These are phyloP conservation scores for Oleoguttula mirabilis DNA, from an alignment of 495 filamentous ascomycete species.

Conservation along the genomic window DNA sequence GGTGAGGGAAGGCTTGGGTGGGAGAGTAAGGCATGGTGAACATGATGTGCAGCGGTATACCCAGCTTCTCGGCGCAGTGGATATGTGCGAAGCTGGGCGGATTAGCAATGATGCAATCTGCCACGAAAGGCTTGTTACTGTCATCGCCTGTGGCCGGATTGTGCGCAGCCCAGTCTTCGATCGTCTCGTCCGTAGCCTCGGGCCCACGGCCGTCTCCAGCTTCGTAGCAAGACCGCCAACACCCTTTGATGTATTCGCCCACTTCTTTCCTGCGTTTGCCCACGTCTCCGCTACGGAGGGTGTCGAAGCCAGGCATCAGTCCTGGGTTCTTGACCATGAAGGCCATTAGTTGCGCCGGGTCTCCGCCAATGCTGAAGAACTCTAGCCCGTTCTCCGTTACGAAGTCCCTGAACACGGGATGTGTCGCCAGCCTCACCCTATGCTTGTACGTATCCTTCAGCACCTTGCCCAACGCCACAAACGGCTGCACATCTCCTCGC, in stretches of 20 bases:
- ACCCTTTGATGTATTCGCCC: conserved; percentile 49
- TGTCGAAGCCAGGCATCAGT: conserved; percentile 34
- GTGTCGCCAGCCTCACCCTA: conserved; percentile 52
- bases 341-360: conserved; percentile 53
- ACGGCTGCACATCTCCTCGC: conserved; percentile 44
- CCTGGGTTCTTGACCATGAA: conserved; percentile 38
- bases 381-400: conserved; percentile 42
- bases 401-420: conserved; percentile 47
- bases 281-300: conserved; percentile 29
- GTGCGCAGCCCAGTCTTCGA: conserved; percentile 20
- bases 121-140: conserved; percentile 42
- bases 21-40: conserved; percentile 54
- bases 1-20: conserved; percentile 45
- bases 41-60: conserved; percentile 53
- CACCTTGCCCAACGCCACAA: conserved; percentile 42
- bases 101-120: conserved; percentile 57
- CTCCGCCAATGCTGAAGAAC: conserved; percentile 54
- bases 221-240: conserved; percentile 53
- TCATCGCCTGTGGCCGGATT: background rate
- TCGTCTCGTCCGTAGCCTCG: conserved; percentile 17
- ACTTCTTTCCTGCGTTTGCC: conserved; percentile 33
- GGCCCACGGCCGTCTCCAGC: conserved; percentile 31
- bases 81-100: conserved; percentile 56
- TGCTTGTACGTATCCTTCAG: conserved; percentile 34
- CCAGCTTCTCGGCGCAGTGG: conserved; percentile 49